Evolutionary conservation across 768 basidiomycete genomes (phyloP), one percentile per base, ranked within the genome.

Genomic region (Mycena floridula): DNA sequence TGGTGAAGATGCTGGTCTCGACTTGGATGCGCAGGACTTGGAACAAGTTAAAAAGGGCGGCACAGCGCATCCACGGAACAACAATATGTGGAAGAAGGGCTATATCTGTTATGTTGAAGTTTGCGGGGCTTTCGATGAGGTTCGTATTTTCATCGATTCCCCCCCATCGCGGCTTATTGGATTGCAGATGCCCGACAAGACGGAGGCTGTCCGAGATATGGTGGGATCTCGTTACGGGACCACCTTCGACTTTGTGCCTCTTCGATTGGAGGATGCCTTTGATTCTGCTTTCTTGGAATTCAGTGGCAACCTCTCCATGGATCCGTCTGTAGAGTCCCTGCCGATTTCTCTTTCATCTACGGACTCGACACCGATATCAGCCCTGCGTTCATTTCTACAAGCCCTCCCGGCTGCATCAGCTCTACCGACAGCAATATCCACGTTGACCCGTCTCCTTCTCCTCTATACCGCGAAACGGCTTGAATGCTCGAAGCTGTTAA

Each of bases 351-450:
- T 15, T 40, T 32, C 59, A 70, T 2, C 52, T 59, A 13, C 45
- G 50, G 20, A 50, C 57, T 9, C 58, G 62, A 25, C 51, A 16
- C 55, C 65, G 59, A 35, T 51, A 49, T 25, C 62, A 43, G 46
- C 68, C 50, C 54, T 75, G 61, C 73, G 63, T 23, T 56, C 63
- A 7, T 86, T 82, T 55, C 67, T 92, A 2, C 63, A 69, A 7
- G 76, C 81, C 3, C 69, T 90, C 2, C 89, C 89, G 1, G 89
- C 89, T 0, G 76, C 77, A 46, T 89, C 88, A 0, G 85, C 87
- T 13, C 59, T 82, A 27, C 68, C 74, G 5, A 74, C 64, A 23
- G 72, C 82, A 1, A 66, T 89, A 37, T 71, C 74, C 37, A 75
- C 65, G 15, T 66, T 91, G 12, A 71, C 71, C 43, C 78, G 87